Evolutionary conservation across 805 yeast species (phyloP), one percentile per base, ranked within the genome.

Genomic region (Monosporozyma aerobia): DNA sequence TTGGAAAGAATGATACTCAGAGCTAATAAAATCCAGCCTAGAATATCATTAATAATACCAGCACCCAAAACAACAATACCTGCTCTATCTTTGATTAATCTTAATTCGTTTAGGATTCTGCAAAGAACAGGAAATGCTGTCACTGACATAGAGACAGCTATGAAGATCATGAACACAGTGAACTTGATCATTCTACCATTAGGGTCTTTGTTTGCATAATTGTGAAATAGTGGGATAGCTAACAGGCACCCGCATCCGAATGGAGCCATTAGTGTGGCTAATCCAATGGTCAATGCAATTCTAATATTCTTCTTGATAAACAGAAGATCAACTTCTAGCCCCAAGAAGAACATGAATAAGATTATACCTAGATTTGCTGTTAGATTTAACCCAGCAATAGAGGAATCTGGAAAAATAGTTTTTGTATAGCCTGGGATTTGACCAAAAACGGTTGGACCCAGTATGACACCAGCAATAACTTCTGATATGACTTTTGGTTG

Each of bases 121-220:
- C 87, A 92, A 56, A 87, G 69, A 2, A 87, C 95, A 0, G 95
- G 95, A 66, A 87, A 83, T 0, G 95, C 95, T 3, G 95, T 87
- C 57, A 87, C 85, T 56, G 92, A 81, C 75, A 86, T 76, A 2
- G 95, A 92, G 11, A 85, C 89, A 2, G 92, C 90, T 49, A 87
- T 82, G 59, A 87, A 87, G 10, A 86, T 86, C 84, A 83, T 81
- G 59, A 76, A 87, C 0, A 89, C 84, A 13, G 90, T 82, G 63
- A 85, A 86, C 51, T 80, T 73, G 37, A 82, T 73, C 4, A 65
- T 63, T 5, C 69, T 68, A 40, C 62, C 55, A 2, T 50, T 53
- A 1, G 58, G 66, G 35, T 59, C 67, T 19, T 66, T 69, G 40
- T 69, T 61, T 7, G 70, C 68, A 63, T 83, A 83, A 39, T 77